Evolutionary conservation across 441 rosid genomes (phyloP), one percentile per base, ranked within the genome.

Genomic region (Arabidopsis lyrata): DNA sequence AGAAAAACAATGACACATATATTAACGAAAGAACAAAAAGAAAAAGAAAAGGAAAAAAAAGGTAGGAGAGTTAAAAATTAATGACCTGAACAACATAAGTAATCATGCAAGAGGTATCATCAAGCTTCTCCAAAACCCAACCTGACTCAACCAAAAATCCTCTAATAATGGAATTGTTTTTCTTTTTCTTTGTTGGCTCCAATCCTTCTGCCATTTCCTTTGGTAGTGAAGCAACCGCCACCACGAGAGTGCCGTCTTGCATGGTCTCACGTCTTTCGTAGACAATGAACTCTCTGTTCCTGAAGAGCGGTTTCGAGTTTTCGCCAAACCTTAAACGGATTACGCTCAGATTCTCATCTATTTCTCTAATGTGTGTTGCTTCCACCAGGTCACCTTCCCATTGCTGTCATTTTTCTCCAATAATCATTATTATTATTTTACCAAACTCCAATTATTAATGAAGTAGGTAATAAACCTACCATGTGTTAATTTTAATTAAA

Each of bases 201-300:
- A 88, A 80, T 74, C 90, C 94, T 32, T 91, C 85, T 2, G 97
- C 94, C 45, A 88, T 90, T 68, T 90, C 92, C 66, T 88, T 90
- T 18, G 92, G 97, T 71, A 90, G 70, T 2, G 94, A 90, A 39
- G 94, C 97, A 11, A 88, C 90, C 32, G 93, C 96, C 8, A 90
- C 94, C 32, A 88, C 96, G 60, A 88, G 70, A 31, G 92, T 92
- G 29, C 96, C 96, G 15, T 92, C 96, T 78, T 87, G 90, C 97
- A 92, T 88, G 29, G 96, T 83, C 81, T 88, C 92, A 0, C 90
- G 86, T 14, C 97, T 75, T 72, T 92, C 92, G 9, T 92, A 91
- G n/a, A 91, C 92, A 36, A 84, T 84, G 70, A 88, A 92, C 70
- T 89, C 96, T 78, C 92, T 84, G 82, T 92, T 91, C 75, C 85